These are phyloP conservation scores for Graphium sp. DNA, from an alignment of 2,329 filamentous ascomycete species.

Conservation along the genomic window DNA sequence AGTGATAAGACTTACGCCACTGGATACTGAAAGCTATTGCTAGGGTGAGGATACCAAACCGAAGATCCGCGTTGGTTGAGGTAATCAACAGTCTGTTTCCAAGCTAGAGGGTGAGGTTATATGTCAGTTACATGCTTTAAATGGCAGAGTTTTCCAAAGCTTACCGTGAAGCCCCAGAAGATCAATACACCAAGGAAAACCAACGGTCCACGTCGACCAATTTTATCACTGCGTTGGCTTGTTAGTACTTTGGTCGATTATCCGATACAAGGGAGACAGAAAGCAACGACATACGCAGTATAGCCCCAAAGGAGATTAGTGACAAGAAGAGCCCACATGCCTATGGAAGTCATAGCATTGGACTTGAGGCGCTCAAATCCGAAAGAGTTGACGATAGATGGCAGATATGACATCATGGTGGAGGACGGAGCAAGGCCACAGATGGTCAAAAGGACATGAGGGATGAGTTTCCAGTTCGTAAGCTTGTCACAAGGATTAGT, in stretches of 20 bases:
- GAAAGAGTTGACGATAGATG: slow-evolving; percentile 15
- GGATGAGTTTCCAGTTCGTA: slow-evolving; percentile 18
- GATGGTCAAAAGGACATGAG: slow-evolving; percentile 15
- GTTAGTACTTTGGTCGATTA: slow-evolving; percentile 24
- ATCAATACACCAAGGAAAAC: slow-evolving; percentile 12
- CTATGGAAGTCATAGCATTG: slow-evolving; percentile 17
- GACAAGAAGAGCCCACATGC: slow-evolving; percentile 15
- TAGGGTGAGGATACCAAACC: too few relatives aligned
- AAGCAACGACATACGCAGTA: slow-evolving; percentile 14
- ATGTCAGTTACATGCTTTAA: too few relatives aligned
- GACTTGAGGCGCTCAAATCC: slow-evolving; percentile 16
- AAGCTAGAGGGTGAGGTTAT: too few relatives aligned
- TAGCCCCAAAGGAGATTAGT: slow-evolving; percentile 15
- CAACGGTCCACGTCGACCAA: slow-evolving; percentile 9
- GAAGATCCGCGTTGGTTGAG: too few relatives aligned
- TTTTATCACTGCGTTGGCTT: slow-evolving; percentile 7
- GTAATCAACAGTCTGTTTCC: too few relatives aligned
- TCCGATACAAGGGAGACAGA: slow-evolving; percentile 36
- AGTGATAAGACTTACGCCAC: too few relatives aligned
- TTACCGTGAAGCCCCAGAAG: slow-evolving; percentile 10
- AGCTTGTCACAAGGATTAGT: slow-evolving; percentile 9
- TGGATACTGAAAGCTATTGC: too few relatives aligned
- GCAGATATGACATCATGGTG: slow-evolving; percentile 13
- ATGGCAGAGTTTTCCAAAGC: slow-evolving; percentile 1
- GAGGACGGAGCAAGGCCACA: slow-evolving; percentile 12